These are phyloP conservation scores for Cudoniella acicularis DNA, from an alignment of 495 filamentous ascomycete genomes.

Conservation along the genomic window DNA sequence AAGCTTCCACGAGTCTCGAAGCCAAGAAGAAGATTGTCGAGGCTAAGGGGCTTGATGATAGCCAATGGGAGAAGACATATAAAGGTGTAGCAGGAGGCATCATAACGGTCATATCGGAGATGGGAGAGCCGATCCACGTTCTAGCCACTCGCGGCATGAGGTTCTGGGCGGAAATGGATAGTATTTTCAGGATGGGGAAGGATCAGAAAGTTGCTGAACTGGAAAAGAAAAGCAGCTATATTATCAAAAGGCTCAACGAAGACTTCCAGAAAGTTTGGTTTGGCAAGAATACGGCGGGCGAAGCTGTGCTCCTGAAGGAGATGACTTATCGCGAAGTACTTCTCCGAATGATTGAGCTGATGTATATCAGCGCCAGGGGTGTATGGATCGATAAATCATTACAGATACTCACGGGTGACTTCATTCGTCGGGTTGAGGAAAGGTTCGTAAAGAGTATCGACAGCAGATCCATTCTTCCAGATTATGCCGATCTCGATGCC, in stretches of 20 bases:
- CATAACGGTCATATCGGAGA: conserved; percentile 90
- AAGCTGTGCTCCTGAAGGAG: conserved; percentile 88
- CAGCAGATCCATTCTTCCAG: conserved; percentile 71
- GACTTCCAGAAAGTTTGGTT: conserved; percentile 99
- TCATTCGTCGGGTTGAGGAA: conserved; percentile 88
- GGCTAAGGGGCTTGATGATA: conserved; percentile 76
- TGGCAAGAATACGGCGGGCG: conserved; percentile 70
- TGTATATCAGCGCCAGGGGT: conserved; percentile 86
- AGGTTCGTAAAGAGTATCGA: conserved; percentile 64
- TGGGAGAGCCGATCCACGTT: conserved; percentile 98
- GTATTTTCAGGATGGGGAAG: conserved; percentile 88
- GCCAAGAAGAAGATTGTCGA: conserved; percentile 91
- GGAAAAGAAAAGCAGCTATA: conserved; percentile 82
- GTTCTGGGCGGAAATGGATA: conserved; percentile 97
- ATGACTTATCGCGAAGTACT: conserved; percentile 95
- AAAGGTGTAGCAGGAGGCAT: conserved; percentile 83
- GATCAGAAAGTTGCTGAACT: conserved; percentile 78
- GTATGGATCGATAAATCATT: conserved; percentile 89
- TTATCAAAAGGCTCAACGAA: conserved; percentile 92
- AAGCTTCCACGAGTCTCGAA: conserved; percentile 82
- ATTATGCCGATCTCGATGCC: conserved; percentile 72
- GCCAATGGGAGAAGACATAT: conserved; percentile 93
- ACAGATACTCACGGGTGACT: conserved; percentile 75
- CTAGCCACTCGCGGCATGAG: conserved; percentile 86
- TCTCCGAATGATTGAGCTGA: conserved; percentile 84